Percentiles rank a stretch among this genome's conserved stretches.
These are phyloP conservation scores for Calendula officinalis DNA, from an alignment of 129 eudicot species.

Conservation along the genomic window DNA sequence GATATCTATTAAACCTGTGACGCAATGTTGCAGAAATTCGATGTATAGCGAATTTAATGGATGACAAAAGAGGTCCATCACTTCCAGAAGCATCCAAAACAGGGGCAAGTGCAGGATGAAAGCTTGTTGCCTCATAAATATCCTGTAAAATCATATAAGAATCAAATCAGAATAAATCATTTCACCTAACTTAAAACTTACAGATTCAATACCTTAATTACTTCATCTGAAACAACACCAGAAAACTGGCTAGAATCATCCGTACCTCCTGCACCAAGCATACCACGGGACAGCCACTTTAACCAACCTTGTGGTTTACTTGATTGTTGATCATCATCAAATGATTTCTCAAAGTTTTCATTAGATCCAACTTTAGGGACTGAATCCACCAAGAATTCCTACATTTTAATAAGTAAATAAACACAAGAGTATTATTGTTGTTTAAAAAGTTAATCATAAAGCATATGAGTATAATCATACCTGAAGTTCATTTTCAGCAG, in stretches of 20 bases:
- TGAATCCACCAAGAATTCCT: slow-evolving; percentile 64
- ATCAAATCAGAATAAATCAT: slow-evolving; percentile 15
- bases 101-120: slow-evolving; percentile 59
- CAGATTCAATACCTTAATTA: slow-evolving; percentile 55
- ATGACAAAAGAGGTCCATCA: slow-evolving; percentile 54
- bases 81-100: slow-evolving; percentile 46
- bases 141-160: slow-evolving; percentile 49
- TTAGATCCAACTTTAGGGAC: slow-evolving; percentile 37
- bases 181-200: slow-evolving; percentile 1
- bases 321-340: slow-evolving; percentile 53
- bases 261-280: slow-evolving; percentile 99
- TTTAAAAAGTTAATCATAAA: background rate
- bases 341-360: slow-evolving; percentile 47
- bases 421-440: background rate
- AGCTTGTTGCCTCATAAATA: slow-evolving; percentile 96
- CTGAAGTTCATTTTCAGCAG: slow-evolving; percentile 83
- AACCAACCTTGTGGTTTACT: slow-evolving; percentile 91
- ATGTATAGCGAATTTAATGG: slow-evolving; percentile 51
- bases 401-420: slow-evolving; percentile 28
- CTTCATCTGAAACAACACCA: slow-evolving; percentile 97
- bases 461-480: slow-evolving; percentile 38
- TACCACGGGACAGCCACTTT: slow-evolving; percentile 96
- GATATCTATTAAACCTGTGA: slow-evolving; percentile 52
- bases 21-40: slow-evolving; percentile 54
- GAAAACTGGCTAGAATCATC: slow-evolving; percentile 90